Conservation (phyloP, 495 filamentous ascomycete genomes). For the Cairneyella variabilis region DNA sequence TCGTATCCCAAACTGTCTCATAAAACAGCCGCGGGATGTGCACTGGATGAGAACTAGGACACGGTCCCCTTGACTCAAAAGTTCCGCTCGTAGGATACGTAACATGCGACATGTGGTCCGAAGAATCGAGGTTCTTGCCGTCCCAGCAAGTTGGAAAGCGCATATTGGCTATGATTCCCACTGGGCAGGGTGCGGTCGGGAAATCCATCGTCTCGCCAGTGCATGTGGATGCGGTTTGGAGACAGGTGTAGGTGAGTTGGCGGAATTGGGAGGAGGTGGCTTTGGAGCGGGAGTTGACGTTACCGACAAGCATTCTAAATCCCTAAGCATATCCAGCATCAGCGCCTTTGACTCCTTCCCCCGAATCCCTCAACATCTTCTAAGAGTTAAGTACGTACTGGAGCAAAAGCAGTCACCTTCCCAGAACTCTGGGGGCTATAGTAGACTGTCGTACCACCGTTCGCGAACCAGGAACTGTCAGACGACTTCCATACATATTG, state of each 20-base stretch:
- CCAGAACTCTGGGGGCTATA: conserved; percentile 10
- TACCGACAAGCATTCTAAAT: conserved; percentile 44
- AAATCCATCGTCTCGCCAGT: conserved; percentile 28
- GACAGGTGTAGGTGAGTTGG: conserved; percentile 31
- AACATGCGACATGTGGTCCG: conserved; percentile 52
- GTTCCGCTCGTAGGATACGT: conserved; percentile 27
- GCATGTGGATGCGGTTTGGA: conserved; percentile 22
- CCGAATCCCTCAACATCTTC: neutral
- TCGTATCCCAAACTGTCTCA: conserved; percentile 53
- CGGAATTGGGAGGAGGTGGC: conserved; percentile 1
- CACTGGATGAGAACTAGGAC: conserved; percentile 47
- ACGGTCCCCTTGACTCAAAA: conserved; percentile 41
- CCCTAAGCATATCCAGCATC: no score
- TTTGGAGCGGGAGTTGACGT: conserved; percentile 22
- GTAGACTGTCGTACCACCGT: conserved; percentile 32
- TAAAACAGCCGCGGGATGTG: conserved; percentile 55
- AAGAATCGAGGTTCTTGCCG: conserved; percentile 54
- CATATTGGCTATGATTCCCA: conserved; percentile 39
- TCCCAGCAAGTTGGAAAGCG: conserved; percentile 89
- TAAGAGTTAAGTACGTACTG: conserved; percentile 28
- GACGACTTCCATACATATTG: neutral
- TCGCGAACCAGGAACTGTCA: neutral
- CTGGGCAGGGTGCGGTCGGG: conserved; percentile 29
- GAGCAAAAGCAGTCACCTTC: conserved; percentile 15
- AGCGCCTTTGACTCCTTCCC: no score